Evolutionary conservation across 1,284 basidiomycete species (phyloP).

Genomic region (Serendipita sp.): DNA sequence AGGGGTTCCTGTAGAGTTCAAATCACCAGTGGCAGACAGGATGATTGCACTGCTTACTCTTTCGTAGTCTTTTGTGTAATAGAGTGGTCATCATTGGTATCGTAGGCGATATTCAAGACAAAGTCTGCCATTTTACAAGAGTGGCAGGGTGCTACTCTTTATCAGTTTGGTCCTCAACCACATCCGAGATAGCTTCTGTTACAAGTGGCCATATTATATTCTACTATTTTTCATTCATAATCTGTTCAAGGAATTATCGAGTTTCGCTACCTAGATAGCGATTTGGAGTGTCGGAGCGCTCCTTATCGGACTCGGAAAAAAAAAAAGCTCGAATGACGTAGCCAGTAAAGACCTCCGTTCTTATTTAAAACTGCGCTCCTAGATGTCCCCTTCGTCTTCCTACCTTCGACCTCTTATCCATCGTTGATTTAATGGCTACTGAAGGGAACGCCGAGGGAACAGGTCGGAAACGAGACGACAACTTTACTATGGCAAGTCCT

Average conservation of each 20-base stretch:
- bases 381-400: not conserved
- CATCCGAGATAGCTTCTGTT: too few relatives aligned
- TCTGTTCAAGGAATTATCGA: too few relatives aligned
- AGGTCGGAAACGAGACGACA: slow-evolving; percentile 2
- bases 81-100: not conserved
- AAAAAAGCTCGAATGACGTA: too few relatives aligned
- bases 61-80: not conserved
- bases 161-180: too few relatives aligned
- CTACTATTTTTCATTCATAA: too few relatives aligned
- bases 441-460: slow-evolving; percentile 7
- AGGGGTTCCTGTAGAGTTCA: not conserved
- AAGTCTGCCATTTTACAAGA: not conserved
- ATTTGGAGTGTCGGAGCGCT: too few relatives aligned
- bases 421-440: slow-evolving; percentile 1
- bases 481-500: slow-evolving; percentile 9
- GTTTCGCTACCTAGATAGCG: too few relatives aligned
- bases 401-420: not conserved
- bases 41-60: not conserved
- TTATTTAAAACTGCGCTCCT: not conserved
- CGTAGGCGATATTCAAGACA: not conserved
- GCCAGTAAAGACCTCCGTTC: too few relatives aligned
- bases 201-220: too few relatives aligned
- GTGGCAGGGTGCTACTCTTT: too few relatives aligned
- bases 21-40: not conserved
- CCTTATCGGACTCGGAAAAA: too few relatives aligned